Conservation (phyloP, 768 basidiomycete genomes). For the Rubroboletus satanas region DNA sequence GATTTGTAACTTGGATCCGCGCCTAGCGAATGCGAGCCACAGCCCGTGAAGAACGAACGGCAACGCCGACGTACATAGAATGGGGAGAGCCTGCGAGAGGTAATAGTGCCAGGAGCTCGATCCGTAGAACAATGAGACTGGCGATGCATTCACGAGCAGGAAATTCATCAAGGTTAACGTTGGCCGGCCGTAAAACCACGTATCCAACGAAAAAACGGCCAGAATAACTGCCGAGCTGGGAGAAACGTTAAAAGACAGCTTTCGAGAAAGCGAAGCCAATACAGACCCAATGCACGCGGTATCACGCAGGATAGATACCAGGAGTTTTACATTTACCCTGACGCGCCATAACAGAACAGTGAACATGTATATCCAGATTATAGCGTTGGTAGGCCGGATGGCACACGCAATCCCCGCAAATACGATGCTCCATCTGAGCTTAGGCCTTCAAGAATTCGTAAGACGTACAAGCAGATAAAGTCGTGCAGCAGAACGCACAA, state of each 20-base stretch:
- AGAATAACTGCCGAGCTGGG: slow-evolving; percentile 20
- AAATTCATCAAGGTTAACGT: slow-evolving; percentile 83
- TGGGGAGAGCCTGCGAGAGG: slow-evolving; percentile 77
- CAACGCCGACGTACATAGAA: slow-evolving; percentile 68
- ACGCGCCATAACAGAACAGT: slow-evolving; percentile 52
- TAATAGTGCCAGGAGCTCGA: slow-evolving; percentile 86
- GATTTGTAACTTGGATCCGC: slow-evolving; percentile 31
- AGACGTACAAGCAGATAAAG: slow-evolving; percentile 18
- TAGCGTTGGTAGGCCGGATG: slow-evolving; percentile 82
- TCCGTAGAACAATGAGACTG: slow-evolving; percentile 92
- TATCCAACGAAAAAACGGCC: slow-evolving; percentile 53
- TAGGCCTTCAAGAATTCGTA: slow-evolving; percentile 32
- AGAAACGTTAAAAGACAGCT: slow-evolving; percentile 7
- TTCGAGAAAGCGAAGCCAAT: background rate
- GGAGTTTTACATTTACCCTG: slow-evolving; percentile 32
- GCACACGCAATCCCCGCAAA: slow-evolving; percentile 78
- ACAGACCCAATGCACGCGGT: slow-evolving; percentile 45
- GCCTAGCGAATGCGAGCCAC: slow-evolving; percentile 33
- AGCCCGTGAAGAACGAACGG: slow-evolving; percentile 70
- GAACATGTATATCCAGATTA: slow-evolving; percentile 81
- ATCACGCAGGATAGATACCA: slow-evolving; percentile 38
- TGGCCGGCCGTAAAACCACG: slow-evolving; percentile 59
- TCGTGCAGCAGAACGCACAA: slow-evolving; percentile 10
- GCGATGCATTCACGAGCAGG: slow-evolving; percentile 73
- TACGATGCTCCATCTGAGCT: slow-evolving; percentile 36